These are phyloP conservation scores for Cryptosporidium xiaoi DNA, from an alignment of 169 alveolate genomes.

Conservation along the genomic window DNA sequence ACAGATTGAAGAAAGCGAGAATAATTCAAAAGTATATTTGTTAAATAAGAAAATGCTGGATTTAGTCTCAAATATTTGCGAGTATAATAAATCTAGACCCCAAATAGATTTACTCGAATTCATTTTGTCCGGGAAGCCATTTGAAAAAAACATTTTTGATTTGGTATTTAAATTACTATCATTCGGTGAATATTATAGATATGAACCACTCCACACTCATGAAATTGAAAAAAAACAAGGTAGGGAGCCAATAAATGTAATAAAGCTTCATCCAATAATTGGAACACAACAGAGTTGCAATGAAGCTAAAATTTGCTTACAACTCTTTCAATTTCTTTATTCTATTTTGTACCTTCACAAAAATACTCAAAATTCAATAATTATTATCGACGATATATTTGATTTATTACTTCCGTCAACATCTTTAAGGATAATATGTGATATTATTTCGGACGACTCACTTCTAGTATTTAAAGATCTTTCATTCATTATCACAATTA, in stretches of 20 bases:
- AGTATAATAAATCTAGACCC: constrained; percentile 4
- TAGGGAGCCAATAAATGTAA: background rate
- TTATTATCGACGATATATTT: constrained; percentile 44
- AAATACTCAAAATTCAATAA: background rate
- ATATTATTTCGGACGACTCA: constrained; percentile 8
- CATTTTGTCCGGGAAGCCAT: constrained; percentile 15
- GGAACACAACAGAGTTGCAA: constrained; percentile 18
- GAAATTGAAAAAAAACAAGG: background rate
- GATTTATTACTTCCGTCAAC: constrained; percentile 17
- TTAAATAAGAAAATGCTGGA: constrained; percentile 28
- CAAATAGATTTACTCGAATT: constrained; percentile 16
- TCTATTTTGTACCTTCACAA: constrained; percentile 6
- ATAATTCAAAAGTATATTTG: constrained; percentile 6
- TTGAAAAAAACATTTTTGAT: constrained; percentile 30
- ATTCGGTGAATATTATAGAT: background rate
- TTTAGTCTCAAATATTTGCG: constrained; percentile 38
- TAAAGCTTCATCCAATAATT: constrained; percentile 18
- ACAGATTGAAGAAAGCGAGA: background rate
- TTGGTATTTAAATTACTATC: constrained; percentile 11
- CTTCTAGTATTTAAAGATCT: background rate
- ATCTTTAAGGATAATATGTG: constrained; percentile 1
- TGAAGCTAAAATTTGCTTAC: constrained; percentile 56
- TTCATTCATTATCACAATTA: constrained; percentile 36
- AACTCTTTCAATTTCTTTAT: constrained; percentile 44
- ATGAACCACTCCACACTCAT: background rate